Evolutionary conservation across 371 early-diverging fungal genomes (phyloP).

Genomic region (Amoeboaphelidium occidentale): DNA sequence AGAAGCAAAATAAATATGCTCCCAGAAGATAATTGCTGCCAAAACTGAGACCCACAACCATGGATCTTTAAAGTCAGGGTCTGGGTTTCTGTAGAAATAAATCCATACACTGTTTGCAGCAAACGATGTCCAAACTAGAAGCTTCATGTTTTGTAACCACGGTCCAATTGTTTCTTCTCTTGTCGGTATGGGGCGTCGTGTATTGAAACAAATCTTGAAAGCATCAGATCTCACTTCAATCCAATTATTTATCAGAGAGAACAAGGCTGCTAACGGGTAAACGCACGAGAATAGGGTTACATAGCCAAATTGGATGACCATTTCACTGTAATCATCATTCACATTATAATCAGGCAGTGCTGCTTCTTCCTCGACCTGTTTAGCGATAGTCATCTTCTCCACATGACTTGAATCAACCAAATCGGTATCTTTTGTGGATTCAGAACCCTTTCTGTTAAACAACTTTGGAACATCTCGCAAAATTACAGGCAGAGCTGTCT

Average conservation of each 20-base stretch:
- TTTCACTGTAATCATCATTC: conserved; percentile 68
- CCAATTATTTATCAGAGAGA: conserved; percentile 60
- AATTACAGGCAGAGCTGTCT: background rate
- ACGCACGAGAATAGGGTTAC: conserved; percentile 58
- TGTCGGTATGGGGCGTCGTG: conserved; percentile 42
- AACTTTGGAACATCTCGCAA: background rate
- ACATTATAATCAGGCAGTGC: conserved; percentile 48
- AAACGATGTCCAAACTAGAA: background rate
- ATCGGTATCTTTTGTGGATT: background rate
- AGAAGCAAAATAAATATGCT: no score
- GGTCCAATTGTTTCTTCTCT: conserved; percentile 61
- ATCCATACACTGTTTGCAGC: background rate
- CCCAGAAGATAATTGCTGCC: no score
- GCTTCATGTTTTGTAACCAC: conserved; percentile 19
- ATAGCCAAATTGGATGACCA: conserved; percentile 68
- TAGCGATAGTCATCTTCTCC: background rate
- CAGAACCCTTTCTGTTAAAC: background rate
- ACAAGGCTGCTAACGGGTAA: conserved; percentile 56
- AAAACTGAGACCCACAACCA: no score
- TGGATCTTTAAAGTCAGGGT: no score
- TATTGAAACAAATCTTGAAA: conserved; percentile 35
- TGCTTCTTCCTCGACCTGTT: conserved; percentile 3
- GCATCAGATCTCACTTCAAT: conserved; percentile 68
- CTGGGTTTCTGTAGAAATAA: background rate
- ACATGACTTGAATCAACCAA: background rate